Evolutionary conservation across 2,329 filamentous ascomycete species (phyloP).

Genomic region (Sporothrix pseudoabietina): DNA sequence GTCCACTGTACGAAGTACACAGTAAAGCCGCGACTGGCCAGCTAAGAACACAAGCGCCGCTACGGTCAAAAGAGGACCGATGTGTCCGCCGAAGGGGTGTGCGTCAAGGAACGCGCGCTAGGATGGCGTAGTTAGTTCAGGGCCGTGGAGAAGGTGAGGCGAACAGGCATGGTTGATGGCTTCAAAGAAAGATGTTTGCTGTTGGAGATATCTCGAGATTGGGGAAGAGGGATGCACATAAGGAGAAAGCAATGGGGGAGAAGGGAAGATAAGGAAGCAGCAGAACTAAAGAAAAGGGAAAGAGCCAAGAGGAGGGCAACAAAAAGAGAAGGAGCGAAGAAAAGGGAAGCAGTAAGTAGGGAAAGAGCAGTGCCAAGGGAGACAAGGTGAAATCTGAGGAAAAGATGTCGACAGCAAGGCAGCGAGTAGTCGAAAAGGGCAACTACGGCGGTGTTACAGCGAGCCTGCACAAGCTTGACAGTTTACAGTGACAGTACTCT

Average conservation of each 20-base stretch:
- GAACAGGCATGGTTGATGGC: neutral
- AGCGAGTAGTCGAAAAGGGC: constrained; percentile 11
- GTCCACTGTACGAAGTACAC: neutral
- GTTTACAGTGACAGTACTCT: neutral
- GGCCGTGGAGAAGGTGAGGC: neutral
- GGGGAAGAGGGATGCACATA: neutral
- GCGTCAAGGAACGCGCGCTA: neutral
- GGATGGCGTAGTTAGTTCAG: constrained; percentile 14
- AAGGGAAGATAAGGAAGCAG: neutral
- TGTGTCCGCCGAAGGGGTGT: neutral
- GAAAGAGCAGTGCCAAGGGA: constrained; percentile 16
- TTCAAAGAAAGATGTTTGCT: neutral
- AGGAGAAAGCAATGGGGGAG: neutral
- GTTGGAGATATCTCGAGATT: neutral
- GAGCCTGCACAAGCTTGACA: neutral
- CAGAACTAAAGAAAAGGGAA: neutral
- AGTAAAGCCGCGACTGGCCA: constrained; percentile 19
- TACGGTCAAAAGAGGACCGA: constrained; percentile 17
- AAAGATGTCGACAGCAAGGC: constrained; percentile 19
- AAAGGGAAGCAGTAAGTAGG: neutral
- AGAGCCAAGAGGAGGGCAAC: neutral
- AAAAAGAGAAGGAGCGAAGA: neutral
- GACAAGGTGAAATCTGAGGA: constrained; percentile 17
- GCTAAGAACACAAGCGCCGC: constrained; percentile 17
- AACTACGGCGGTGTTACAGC: constrained; percentile 16